Evolutionary conservation across 306 rosid genomes (phyloP), one percentile per base, ranked within the genome.

Genomic region (Lithocarpus polystachyus): DNA sequence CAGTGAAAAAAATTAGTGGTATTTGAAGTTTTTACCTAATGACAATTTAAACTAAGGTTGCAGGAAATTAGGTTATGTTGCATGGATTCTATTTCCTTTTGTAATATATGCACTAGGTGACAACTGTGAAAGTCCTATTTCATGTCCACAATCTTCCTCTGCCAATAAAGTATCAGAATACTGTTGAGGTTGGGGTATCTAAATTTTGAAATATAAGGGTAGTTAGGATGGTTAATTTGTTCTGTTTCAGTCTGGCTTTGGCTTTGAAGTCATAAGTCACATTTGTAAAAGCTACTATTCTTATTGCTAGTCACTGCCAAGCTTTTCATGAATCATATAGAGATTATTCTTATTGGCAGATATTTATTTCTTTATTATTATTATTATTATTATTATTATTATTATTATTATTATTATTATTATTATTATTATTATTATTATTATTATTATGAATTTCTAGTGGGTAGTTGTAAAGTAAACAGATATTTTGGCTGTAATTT

Each of bases 221-320:
- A 24, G 13, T 24, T 23, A 24, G 14, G 35, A 15, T 11, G 9
- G 68, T 0, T 15, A 60, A 60, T 23, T 60, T 24, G 52, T 53
- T 65, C 57, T 67, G 17, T 26, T 15, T 2, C 73, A 4, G 40
- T 72, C 17, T 26, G 23, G 33, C 19, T 62, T 35, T 33, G 8
- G 68, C 48, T 70, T 31, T 24, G 72, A 33, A 73, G 68, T 56
- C 76, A 55, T 3, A 57, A 56, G 40, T 28, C 19, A 61, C 40
- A 48, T 75, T 75, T 77, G 53, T 55, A 18, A 73, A 48, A n/a
- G 78, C 26, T 61, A 24, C 6, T 68, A 22, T 79, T 77, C 68
- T 68, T 24, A 43, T 40, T 51, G 75, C 72, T 71, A 28, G 52
- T 48, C 53, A 24, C 71, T 73, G 29, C 78, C 23, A 17, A 31